A percentile compares a stretch with the other conserved stretches of the same genome.
Evolutionary conservation across 2,329 filamentous ascomycete genomes (phyloP).

Genomic region (Leptosphaerulina australis): DNA sequence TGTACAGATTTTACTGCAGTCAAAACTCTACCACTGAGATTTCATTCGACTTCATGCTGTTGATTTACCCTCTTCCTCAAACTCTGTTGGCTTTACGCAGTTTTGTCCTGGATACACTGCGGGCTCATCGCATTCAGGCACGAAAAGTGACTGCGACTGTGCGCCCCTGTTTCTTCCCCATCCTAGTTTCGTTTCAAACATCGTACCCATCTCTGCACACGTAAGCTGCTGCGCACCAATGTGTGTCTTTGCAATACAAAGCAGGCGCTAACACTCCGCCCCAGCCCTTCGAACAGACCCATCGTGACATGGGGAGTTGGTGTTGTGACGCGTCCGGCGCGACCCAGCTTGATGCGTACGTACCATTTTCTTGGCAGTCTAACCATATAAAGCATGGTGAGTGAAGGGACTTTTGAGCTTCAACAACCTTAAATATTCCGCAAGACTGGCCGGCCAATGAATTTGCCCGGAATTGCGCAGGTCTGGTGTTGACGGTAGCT

Average conservation of each 20-base stretch:
- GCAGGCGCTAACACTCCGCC: neutral
- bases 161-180: neutral
- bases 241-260: constrained; percentile 1
- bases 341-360: neutral
- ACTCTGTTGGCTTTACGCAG: no score
- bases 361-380: constrained; percentile 5
- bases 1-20: neutral
- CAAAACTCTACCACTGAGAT: no score
- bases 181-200: constrained; percentile 13
- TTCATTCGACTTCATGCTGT: no score
- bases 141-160: neutral
- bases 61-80: no score
- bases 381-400: constrained; percentile 1
- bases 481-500: constrained; percentile 4
- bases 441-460: neutral
- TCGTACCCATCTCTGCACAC: neutral
- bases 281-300: neutral
- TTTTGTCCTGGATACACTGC: no score
- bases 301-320: constrained; percentile 6
- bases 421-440: neutral
- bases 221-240: constrained; percentile 12
- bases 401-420: constrained; percentile 8
- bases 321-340: constrained; percentile 14
- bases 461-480: neutral
- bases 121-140: neutral